Evolutionary conservation across 2,329 filamentous ascomycete species (phyloP).

Genomic region (Rasamsonia emersonii): DNA sequence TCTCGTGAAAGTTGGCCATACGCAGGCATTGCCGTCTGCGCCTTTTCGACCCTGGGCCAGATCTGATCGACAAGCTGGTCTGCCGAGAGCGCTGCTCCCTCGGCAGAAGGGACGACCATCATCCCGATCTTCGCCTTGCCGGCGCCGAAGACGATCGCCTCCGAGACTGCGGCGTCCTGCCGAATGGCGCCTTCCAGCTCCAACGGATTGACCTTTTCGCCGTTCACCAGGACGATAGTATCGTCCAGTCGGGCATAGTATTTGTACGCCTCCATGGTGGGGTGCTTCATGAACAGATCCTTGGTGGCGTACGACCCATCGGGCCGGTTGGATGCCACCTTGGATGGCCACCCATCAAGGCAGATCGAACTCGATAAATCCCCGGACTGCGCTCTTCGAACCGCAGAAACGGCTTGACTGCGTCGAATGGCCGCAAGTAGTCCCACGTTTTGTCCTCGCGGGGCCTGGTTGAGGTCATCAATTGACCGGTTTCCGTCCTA

Average conservation of each 20-base stretch:
- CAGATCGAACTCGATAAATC: constrained; percentile 28
- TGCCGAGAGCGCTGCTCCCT: constrained; percentile 32
- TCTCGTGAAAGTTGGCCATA: constrained; percentile 48
- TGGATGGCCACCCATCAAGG: constrained; percentile 30
- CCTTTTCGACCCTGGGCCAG: constrained; percentile 43
- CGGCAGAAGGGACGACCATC: constrained; percentile 45
- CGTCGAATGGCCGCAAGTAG: constrained; percentile 42
- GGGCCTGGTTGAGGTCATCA: constrained; percentile 53
- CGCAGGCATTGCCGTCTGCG: constrained; percentile 42
- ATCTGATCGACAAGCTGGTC: constrained; percentile 41
- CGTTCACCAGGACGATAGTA: constrained; percentile 11
- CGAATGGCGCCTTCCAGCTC: constrained; percentile 9
- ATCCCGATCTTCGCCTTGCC: constrained; percentile 20
- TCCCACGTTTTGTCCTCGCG: constrained; percentile 51
- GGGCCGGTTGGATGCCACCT: constrained; percentile 36
- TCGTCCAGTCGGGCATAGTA: constrained; percentile 10
- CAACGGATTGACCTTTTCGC: constrained; percentile 15
- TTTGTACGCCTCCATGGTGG: constrained; percentile 32
- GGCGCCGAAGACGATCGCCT: constrained; percentile 10
- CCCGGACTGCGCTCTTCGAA: constrained; percentile 29
- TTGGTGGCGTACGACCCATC: constrained; percentile 43
- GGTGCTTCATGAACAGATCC: constrained; percentile 41
- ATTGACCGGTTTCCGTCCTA: constrained; percentile 52
- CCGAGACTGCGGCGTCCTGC: constrained; percentile 8
- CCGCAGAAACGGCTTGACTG: constrained; percentile 34